These are phyloP conservation scores for Thermoascus crustaceus DNA, from an alignment of 2,329 filamentous ascomycete species.

Conservation along the genomic window DNA sequence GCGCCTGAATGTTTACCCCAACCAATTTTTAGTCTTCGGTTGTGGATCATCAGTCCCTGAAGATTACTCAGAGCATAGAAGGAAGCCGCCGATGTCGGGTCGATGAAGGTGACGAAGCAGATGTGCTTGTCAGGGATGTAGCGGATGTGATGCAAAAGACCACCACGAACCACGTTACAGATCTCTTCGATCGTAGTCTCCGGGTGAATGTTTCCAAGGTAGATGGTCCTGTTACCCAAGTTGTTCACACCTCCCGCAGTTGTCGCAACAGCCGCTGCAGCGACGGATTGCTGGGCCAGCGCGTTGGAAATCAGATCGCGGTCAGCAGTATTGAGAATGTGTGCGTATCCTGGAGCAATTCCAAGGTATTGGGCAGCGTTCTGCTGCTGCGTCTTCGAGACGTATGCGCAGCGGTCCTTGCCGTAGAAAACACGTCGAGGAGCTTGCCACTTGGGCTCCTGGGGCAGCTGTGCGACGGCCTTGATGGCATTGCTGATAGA, in stretches of 20 bases:
- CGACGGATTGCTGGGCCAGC: constrained; percentile 92
- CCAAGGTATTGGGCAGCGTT: constrained; percentile 97
- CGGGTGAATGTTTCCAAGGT: constrained; percentile 96
- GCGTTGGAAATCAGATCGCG: constrained; percentile 95
- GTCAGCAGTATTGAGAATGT: constrained; percentile 92
- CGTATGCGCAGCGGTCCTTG: constrained; percentile 96
- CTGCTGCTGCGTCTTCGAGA: constrained; percentile 98
- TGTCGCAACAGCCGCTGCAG: constrained; percentile 90
- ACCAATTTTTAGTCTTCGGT: constrained; percentile 92
- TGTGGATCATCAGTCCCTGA: constrained; percentile 98
- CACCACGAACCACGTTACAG: constrained; percentile 95
- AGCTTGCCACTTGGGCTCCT: constrained; percentile 93
- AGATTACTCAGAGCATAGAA: constrained; percentile 98
- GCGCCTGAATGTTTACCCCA: constrained; percentile 99
- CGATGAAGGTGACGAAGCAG: constrained; percentile 98
- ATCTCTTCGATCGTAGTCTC: constrained; percentile 99
- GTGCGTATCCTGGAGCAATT: constrained; percentile 91
- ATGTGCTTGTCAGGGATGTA: constrained; percentile 99
- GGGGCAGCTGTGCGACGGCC: constrained; percentile 89
- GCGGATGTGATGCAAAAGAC: constrained; percentile 91
- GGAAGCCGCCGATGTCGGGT: constrained; percentile 91
- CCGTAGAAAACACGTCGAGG: constrained; percentile 96
- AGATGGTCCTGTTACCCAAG: constrained; percentile 93
- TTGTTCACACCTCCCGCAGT: constrained; percentile 96
- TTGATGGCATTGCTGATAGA: constrained; percentile 98